A percentile compares a stretch with the other conserved stretches of the same genome.
Conservation (phyloP, 2,329 filamentous ascomycete species). For the Stagonosporopsis chrysanthemi region DNA sequence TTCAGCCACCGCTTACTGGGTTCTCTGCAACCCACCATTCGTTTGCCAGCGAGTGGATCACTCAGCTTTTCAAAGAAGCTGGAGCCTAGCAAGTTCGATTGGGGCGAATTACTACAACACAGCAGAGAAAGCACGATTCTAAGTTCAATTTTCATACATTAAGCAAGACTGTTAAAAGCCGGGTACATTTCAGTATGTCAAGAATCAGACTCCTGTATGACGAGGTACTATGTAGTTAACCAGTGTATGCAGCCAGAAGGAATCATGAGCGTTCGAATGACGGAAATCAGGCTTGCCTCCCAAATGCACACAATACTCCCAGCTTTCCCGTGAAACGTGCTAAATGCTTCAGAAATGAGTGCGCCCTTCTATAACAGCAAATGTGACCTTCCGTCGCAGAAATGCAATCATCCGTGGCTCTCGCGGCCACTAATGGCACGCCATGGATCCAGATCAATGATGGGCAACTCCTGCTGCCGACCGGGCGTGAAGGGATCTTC, state of each 20-base stretch:
- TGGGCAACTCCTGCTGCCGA: constrained; percentile 42
- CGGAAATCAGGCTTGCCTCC: constrained; percentile 6
- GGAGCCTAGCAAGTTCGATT: constrained; percentile 28
- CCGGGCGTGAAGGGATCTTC: constrained; percentile 43
- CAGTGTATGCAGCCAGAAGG: constrained; percentile 15
- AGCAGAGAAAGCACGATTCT: not conserved
- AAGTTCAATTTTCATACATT: constrained; percentile 3
- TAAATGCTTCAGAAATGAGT: constrained; percentile 8
- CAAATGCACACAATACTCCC: constrained; percentile 16
- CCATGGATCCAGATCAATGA: constrained; percentile 47
- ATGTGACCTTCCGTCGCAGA: not conserved
- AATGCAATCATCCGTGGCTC: constrained; percentile 42
- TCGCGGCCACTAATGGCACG: constrained; percentile 49
- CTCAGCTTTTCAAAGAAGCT: constrained; percentile 43
- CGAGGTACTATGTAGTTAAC: constrained; percentile 18
- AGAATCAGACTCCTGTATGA: constrained; percentile 14
- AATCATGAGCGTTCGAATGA: constrained; percentile 1
- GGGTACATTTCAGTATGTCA: constrained; percentile 19
- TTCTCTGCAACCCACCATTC: constrained; percentile 35
- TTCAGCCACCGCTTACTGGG: constrained; percentile 40
- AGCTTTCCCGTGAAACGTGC: constrained; percentile 6
- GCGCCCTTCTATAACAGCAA: not conserved
- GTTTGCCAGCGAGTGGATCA: constrained; percentile 44
- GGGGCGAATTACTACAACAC: constrained; percentile 8
- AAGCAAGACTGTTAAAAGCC: constrained; percentile 15